Conservation (phyloP, 1,284 basidiomycete species). For the Takashimella koratensis region DNA sequence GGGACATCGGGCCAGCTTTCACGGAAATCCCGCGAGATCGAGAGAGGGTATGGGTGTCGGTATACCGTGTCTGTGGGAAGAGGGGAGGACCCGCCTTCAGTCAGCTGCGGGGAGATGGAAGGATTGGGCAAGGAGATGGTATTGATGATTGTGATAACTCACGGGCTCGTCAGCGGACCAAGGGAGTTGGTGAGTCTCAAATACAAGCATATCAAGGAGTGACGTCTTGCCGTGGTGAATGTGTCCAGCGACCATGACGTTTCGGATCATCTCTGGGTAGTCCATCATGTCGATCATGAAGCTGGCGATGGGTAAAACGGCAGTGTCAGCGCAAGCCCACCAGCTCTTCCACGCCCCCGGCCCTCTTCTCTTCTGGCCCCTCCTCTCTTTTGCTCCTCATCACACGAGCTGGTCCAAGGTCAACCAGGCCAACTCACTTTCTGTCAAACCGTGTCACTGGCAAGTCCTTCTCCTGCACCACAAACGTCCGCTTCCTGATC, state of each 20-base stretch:
- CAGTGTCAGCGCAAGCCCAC: not conserved
- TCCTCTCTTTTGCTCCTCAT: no score
- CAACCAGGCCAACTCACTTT: slow-evolving; percentile 66
- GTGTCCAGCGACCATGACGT: slow-evolving; percentile 91
- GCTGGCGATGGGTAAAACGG: no score
- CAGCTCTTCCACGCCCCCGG: not conserved
- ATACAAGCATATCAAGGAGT: slow-evolving; percentile 92
- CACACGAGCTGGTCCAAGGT: no score
- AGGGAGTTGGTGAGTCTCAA: slow-evolving; percentile 90
- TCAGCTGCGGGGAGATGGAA: not conserved
- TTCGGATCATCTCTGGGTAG: slow-evolving; percentile 92
- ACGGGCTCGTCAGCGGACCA: slow-evolving; percentile 88
- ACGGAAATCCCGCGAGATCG: slow-evolving; percentile 87
- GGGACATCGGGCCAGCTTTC: slow-evolving; percentile 94
- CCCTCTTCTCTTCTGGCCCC: no score
- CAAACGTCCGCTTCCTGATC: slow-evolving; percentile 87
- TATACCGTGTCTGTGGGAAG: slow-evolving; percentile 70
- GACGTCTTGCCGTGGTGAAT: slow-evolving; percentile 98
- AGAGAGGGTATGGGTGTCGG: slow-evolving; percentile 88
- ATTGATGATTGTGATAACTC: slow-evolving; percentile 37
- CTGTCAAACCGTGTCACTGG: slow-evolving; percentile 91
- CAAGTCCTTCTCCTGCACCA: slow-evolving; percentile 85
- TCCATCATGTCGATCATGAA: slow-evolving; percentile 89
- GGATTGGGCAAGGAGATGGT: slow-evolving; percentile 14
- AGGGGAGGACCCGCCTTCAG: no score